A percentile compares a stretch with the other conserved stretches of the same genome.
Conservation (phyloP, 1,284 basidiomycete genomes). For the Sphagnurus paluster region DNA sequence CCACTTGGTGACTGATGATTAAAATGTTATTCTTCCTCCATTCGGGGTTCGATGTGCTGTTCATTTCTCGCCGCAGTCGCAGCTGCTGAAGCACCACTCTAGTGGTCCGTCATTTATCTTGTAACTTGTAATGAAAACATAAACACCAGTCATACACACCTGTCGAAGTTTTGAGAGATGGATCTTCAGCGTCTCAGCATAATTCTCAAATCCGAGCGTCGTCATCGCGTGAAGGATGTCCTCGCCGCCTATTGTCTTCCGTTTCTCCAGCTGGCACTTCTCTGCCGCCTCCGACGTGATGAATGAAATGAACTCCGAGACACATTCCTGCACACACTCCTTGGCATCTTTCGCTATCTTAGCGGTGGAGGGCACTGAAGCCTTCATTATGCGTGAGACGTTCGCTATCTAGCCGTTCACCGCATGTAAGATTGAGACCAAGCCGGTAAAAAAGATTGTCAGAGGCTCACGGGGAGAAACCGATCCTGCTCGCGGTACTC, state of each 20-base stretch:
- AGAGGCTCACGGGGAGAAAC: constrained; percentile 77
- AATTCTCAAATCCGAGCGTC: constrained; percentile 93
- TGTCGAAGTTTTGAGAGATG: constrained; percentile 87
- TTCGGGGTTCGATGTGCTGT: constrained; percentile 16
- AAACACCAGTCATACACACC: constrained; percentile 45
- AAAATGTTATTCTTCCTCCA: constrained; percentile 17
- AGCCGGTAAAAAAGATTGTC: constrained; percentile 6
- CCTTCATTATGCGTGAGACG: constrained; percentile 94
- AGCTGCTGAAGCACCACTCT: constrained; percentile 20
- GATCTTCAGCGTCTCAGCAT: constrained; percentile 87
- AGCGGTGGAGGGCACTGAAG: constrained; percentile 83
- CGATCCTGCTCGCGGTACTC: constrained; percentile 92
- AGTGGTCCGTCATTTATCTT: too few relatives aligned
- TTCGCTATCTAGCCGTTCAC: constrained; percentile 98
- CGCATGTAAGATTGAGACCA: too few relatives aligned
- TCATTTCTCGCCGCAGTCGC: constrained; percentile 16
- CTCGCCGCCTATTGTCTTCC: constrained; percentile 81
- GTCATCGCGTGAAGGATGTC: constrained; percentile 89
- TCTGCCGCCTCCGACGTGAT: constrained; percentile 91
- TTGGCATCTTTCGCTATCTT: constrained; percentile 98
- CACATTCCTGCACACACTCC: constrained; percentile 95
- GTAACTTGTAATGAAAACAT: not conserved
- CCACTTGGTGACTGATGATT: constrained; percentile 1
- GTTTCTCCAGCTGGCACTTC: constrained; percentile 84
- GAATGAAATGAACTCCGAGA: constrained; percentile 95